These are phyloP conservation scores for Podospora australis DNA, from an alignment of 495 filamentous ascomycete species.

Conservation along the genomic window DNA sequence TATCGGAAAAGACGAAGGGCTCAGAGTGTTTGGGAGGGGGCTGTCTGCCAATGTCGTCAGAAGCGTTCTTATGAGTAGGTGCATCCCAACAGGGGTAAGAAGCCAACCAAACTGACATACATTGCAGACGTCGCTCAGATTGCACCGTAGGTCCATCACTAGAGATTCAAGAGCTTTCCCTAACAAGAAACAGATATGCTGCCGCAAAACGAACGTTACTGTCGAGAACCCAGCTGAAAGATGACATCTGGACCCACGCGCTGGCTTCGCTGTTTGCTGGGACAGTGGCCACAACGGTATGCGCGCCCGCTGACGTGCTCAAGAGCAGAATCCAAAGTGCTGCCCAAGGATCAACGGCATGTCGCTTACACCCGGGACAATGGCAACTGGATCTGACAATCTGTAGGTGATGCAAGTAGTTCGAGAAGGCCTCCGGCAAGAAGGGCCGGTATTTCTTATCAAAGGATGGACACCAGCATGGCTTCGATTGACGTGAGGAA, in stretches of 20 bases:
- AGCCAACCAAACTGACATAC: no score
- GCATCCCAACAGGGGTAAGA: no score
- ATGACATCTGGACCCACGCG: constrained; percentile 31
- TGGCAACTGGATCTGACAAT: constrained; percentile 1
- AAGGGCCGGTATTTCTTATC: constrained; percentile 35
- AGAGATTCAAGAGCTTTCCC: not conserved
- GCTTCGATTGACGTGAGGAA: constrained; percentile 29
- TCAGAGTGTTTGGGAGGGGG: constrained; percentile 29
- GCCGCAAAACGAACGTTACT: constrained; percentile 26
- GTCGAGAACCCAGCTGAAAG: constrained; percentile 18
- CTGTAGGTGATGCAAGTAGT: constrained; percentile 23
- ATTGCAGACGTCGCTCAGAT: constrained; percentile 32
- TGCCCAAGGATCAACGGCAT: constrained; percentile 14
- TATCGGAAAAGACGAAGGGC: constrained; percentile 30
- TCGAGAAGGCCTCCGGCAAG: constrained; percentile 19
- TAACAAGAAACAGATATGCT: constrained; percentile 19
- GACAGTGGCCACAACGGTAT: constrained; percentile 33
- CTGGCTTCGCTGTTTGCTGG: constrained; percentile 30
- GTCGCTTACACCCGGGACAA: not conserved
- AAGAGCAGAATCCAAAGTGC: constrained; percentile 36
- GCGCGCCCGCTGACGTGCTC: constrained; percentile 35
- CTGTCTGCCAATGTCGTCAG: constrained; percentile 32
- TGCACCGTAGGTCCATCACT: constrained; percentile 20
- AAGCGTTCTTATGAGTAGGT: constrained; percentile 36
- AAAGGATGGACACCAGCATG: constrained; percentile 39